These are phyloP conservation scores for Zarea fungicola DNA, from an alignment of 2,329 filamentous ascomycete species.

Conservation along the genomic window DNA sequence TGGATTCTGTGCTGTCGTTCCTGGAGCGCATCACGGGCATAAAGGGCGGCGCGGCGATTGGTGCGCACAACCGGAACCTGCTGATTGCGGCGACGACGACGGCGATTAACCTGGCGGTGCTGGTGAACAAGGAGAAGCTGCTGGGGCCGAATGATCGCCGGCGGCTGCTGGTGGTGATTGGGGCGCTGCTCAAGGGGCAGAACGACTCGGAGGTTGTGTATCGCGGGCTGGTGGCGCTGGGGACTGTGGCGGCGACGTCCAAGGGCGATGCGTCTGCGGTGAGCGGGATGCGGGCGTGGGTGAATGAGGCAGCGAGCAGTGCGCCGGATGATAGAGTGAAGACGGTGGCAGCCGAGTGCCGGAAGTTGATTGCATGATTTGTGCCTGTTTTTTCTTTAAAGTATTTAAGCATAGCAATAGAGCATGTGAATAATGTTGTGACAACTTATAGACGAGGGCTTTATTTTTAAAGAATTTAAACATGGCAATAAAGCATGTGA, in stretches of 20 bases:
- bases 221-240: slow-evolving; percentile 73
- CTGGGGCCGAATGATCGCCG: slow-evolving; percentile 28
- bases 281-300: slow-evolving; percentile 33
- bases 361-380: slow-evolving; percentile 26
- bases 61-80: slow-evolving; percentile 66
- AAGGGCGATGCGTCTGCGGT: slow-evolving; percentile 38
- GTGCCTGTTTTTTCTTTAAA: background rate
- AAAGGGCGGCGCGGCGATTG: slow-evolving; percentile 42
- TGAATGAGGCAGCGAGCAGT: slow-evolving; percentile 39
- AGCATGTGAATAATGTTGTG: no score
- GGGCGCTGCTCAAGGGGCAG: slow-evolving; percentile 58
- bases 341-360: slow-evolving; percentile 42
- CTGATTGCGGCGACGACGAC: slow-evolving; percentile 77
- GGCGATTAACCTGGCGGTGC: slow-evolving; percentile 78
- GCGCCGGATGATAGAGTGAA: slow-evolving; percentile 43
- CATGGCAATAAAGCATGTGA: no score
- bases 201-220: slow-evolving; percentile 80
- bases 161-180: slow-evolving; percentile 55
- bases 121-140: slow-evolving; percentile 48
- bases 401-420: background rate
- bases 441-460: no score
- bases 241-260: slow-evolving; percentile 61
- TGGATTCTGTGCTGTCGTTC: slow-evolving; percentile 54
- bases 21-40: slow-evolving; percentile 58
- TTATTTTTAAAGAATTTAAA: no score